Evolutionary conservation across 148 eudicot genomes (phyloP).

Genomic region (Cornus florida): DNA sequence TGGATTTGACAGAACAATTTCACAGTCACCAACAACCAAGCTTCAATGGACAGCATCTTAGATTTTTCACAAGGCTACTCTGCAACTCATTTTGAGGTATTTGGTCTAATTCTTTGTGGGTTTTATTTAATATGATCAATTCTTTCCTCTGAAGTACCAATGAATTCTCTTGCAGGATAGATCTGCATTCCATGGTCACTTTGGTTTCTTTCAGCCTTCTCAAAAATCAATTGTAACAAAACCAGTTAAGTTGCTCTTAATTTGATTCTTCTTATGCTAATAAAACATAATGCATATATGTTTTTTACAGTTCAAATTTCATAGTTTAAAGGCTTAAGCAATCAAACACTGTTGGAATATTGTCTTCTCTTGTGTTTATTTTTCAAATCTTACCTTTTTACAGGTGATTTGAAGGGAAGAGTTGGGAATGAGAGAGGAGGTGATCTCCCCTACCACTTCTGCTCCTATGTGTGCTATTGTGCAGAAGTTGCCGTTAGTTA

Average conservation of each 20-base stretch:
- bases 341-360: too few species aligned
- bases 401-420: constrained; percentile 33
- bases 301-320: too few species aligned
- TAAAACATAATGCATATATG: background rate
- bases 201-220: constrained; percentile 24
- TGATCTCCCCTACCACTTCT: background rate
- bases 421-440: constrained; percentile 23
- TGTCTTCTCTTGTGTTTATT: background rate
- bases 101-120: background rate
- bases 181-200: constrained; percentile 26
- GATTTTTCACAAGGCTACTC: constrained; percentile 55
- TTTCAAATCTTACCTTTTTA: background rate
- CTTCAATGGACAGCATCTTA: constrained; percentile 25
- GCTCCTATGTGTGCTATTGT: constrained; percentile 3
- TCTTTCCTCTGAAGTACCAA: background rate
- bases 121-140: background rate
- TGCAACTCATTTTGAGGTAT: constrained; percentile 32
- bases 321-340: too few species aligned
- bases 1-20: constrained; percentile 25
- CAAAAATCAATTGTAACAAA: constrained; percentile 27
- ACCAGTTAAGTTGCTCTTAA: constrained; percentile 30
- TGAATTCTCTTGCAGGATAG: constrained; percentile 19
- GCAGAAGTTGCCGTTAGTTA: background rate
- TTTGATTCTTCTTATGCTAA: background rate
- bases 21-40: constrained; percentile 17